Evolutionary conservation across 441 rosid species (phyloP).

Genomic region (Capsella rubella): DNA sequence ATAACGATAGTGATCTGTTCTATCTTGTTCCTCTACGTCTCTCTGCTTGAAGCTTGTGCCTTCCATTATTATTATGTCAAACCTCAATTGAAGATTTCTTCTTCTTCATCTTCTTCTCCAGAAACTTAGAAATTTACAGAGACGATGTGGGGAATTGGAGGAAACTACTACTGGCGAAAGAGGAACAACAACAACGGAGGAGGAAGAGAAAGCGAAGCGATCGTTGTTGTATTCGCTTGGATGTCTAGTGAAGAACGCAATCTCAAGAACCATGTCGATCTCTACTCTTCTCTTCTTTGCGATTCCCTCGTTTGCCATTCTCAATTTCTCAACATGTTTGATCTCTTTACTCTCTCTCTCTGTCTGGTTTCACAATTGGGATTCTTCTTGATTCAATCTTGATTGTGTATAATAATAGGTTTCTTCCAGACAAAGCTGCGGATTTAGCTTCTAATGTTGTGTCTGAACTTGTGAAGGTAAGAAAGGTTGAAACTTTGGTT

Average conservation of each 20-base stretch:
- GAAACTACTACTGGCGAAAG: constrained; percentile 74
- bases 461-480: constrained; percentile 69
- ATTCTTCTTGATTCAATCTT: not conserved
- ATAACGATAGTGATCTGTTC: constrained; percentile 34
- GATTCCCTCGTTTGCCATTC: constrained; percentile 87
- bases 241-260: constrained; percentile 82
- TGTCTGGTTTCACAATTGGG: not conserved
- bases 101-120: constrained; percentile 6
- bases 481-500: not conserved
- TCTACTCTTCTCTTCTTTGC: constrained; percentile 74
- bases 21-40: constrained; percentile 43
- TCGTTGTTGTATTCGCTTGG: constrained; percentile 85
- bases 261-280: constrained; percentile 64
- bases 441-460: constrained; percentile 66
- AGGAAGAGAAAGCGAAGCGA: constrained; percentile 52
- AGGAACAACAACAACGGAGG: constrained; percentile 42
- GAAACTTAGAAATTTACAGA: not conserved
- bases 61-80: constrained; percentile 1
- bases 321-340: constrained; percentile 77
- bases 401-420: constrained; percentile 52
- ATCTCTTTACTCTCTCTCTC: not conserved
- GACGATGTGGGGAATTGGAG: constrained; percentile 83
- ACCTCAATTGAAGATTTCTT: constrained; percentile 4
- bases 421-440: constrained; percentile 81
- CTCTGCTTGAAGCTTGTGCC: constrained; percentile 39